These are phyloP conservation scores for Tolypocladium tundrense DNA, from an alignment of 2,329 filamentous ascomycete genomes.

Conservation along the genomic window DNA sequence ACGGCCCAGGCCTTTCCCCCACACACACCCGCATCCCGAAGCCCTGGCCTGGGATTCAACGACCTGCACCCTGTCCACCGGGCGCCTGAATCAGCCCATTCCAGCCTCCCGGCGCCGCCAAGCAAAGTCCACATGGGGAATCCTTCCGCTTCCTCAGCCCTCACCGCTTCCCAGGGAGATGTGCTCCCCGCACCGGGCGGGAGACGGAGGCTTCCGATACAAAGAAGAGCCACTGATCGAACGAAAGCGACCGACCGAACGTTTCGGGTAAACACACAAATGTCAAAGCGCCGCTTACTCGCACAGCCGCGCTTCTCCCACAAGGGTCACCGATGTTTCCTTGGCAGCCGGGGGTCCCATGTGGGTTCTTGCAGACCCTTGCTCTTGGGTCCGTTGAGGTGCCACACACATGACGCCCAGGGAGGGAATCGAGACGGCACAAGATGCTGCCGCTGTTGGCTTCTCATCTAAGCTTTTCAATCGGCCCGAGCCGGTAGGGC, in stretches of 20 bases:
- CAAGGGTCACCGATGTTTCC: background rate
- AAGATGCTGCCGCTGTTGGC: background rate
- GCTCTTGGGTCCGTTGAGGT: no score
- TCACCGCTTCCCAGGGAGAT: background rate
- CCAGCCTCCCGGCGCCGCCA: background rate
- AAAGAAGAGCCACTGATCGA: no score
- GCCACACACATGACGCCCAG: background rate
- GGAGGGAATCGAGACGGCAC: no score
- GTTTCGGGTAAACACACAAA: background rate
- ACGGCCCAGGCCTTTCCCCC: background rate
- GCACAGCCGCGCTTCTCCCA: background rate
- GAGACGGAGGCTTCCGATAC: background rate
- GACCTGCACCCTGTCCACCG: background rate
- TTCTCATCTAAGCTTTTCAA: background rate
- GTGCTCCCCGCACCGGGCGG: no score
- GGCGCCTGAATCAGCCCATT: background rate
- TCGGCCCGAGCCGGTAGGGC: background rate
- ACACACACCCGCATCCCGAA: background rate
- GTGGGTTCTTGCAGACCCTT: background rate
- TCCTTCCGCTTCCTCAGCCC: background rate
- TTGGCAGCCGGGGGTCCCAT: background rate
- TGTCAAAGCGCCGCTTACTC: background rate
- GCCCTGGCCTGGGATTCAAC: background rate
- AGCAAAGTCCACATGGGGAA: background rate
- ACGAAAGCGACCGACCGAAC: background rate